Conservation (phyloP, 2,329 filamentous ascomycete genomes). For the Plenodomus tracheiphilus region DNA sequence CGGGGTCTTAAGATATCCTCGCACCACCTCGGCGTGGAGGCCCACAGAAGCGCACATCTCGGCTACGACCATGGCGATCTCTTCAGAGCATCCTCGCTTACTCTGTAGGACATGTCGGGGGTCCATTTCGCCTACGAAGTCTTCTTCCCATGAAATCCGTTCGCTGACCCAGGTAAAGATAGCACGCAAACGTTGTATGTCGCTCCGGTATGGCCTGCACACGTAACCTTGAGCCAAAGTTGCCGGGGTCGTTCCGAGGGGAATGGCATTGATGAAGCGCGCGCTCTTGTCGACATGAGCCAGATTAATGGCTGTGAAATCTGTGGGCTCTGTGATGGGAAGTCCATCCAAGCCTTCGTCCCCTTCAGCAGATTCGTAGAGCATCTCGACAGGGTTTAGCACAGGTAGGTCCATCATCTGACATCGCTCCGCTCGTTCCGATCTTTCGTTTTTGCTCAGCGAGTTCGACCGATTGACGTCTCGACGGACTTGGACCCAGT, state of each 20-base stretch:
- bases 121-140: constrained; percentile 84
- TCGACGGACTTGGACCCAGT: constrained; percentile 97
- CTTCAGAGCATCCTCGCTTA: constrained; percentile 82
- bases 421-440: constrained; percentile 84
- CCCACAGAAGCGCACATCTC: constrained; percentile 95
- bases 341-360: constrained; percentile 86
- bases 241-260: constrained; percentile 77
- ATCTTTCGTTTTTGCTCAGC: constrained; percentile 81
- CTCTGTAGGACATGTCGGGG: constrained; percentile 81
- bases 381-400: constrained; percentile 84
- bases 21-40: constrained; percentile 82
- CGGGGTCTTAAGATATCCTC: constrained; percentile 87
- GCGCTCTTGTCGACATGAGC: constrained; percentile 93
- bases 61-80: constrained; percentile 83
- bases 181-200: constrained; percentile 87
- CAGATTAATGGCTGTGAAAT: constrained; percentile 80
- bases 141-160: constrained; percentile 92
- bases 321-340: constrained; percentile 77
- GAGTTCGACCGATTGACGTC: constrained; percentile 97
- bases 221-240: constrained; percentile 88
- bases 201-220: constrained; percentile 90
- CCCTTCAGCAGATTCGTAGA: constrained; percentile 82
- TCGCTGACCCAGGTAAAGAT: constrained; percentile 99
- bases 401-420: constrained; percentile 93
- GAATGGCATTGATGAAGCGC: constrained; percentile 82